A percentile compares a stretch with the other conserved stretches of the same genome.
Conservation (phyloP, 2,329 filamentous ascomycete species). For the Fusarium sp. region DNA sequence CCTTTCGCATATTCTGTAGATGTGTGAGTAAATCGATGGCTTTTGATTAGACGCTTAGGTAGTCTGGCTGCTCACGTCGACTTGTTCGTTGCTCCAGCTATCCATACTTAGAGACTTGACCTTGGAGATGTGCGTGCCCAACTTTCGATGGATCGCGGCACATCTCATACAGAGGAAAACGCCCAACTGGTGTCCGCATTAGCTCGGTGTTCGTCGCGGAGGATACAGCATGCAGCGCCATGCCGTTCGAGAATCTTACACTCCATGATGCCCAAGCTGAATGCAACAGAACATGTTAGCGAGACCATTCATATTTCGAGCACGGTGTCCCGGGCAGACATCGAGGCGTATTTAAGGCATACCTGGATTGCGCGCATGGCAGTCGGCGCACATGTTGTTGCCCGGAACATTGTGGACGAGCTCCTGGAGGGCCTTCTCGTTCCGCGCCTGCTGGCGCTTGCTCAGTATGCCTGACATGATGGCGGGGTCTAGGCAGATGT, state of each 20-base stretch:
- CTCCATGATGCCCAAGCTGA: slow-evolving; percentile 97
- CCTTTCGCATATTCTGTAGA: slow-evolving; percentile 88
- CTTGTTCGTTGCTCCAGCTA: slow-evolving; percentile 94
- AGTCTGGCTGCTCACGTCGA: slow-evolving; percentile 76
- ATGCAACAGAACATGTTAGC: slow-evolving; percentile 44
- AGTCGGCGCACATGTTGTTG: slow-evolving; percentile 95
- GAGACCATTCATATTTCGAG: slow-evolving; percentile 10
- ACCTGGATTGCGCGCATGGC: slow-evolving; percentile 92
- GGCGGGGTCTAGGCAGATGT: slow-evolving; percentile 14
- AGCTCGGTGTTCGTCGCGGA: slow-evolving; percentile 30
- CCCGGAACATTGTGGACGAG: slow-evolving; percentile 85
- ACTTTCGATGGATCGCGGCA: slow-evolving; percentile 92
- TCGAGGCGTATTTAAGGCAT: slow-evolving; percentile 49
- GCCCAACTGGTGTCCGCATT: slow-evolving; percentile 72
- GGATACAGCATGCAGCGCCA: not conserved
- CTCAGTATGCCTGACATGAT: slow-evolving; percentile 80
- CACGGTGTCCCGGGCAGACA: not conserved
- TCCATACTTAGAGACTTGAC: slow-evolving; percentile 99
- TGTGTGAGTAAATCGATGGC: slow-evolving; percentile 27
- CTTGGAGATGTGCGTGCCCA: slow-evolving; percentile 98
- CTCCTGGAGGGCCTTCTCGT: slow-evolving; percentile 91
- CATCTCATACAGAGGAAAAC: slow-evolving; percentile 99
- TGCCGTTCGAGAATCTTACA: slow-evolving; percentile 65
- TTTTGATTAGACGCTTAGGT: not conserved
- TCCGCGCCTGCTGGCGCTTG: slow-evolving; percentile 98